Evolutionary conservation across 2,329 filamentous ascomycete genomes (phyloP).

Genomic region (Ophiostoma pallidulum): DNA sequence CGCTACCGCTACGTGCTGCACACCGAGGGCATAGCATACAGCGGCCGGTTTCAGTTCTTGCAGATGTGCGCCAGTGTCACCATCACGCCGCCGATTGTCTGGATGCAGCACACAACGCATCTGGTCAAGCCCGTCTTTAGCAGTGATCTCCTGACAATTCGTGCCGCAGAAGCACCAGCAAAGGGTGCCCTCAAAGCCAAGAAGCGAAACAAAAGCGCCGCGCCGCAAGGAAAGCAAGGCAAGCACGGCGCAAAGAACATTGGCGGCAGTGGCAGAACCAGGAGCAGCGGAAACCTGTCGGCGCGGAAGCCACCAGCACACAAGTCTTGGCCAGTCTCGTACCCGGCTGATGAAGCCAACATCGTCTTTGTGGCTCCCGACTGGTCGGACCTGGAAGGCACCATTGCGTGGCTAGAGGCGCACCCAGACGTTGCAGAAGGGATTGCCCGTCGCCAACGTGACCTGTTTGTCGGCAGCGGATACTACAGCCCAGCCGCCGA

Average conservation of each 20-base stretch:
- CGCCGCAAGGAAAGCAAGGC: not conserved
- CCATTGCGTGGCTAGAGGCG: slow-evolving; percentile 31
- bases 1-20: slow-evolving; percentile 37
- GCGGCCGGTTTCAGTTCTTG: slow-evolving; percentile 37
- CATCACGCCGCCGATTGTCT: slow-evolving; percentile 34
- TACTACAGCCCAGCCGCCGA: slow-evolving; percentile 36
- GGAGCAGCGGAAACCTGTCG: not conserved
- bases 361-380: slow-evolving; percentile 36
- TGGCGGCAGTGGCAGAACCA: not conserved
- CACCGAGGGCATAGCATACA: slow-evolving; percentile 40
- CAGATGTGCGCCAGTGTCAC: slow-evolving; percentile 36
- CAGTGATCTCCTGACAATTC: not conserved
- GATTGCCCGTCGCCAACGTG: slow-evolving; percentile 34
- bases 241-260: not conserved
- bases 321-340: slow-evolving; percentile 28
- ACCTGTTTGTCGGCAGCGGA: slow-evolving; percentile 28
- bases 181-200: not conserved
- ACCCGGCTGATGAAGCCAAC: slow-evolving; percentile 26
- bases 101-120: slow-evolving; percentile 37
- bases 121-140: slow-evolving; percentile 31
- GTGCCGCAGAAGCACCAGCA: not conserved
- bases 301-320: not conserved
- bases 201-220: not conserved
- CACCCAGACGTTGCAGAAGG: slow-evolving; percentile 30
- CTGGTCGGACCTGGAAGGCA: slow-evolving; percentile 36